phyloP scores from a whole-genome alignment of 345 rosid species.

The Psidium friedrichsthalianum region DNA sequence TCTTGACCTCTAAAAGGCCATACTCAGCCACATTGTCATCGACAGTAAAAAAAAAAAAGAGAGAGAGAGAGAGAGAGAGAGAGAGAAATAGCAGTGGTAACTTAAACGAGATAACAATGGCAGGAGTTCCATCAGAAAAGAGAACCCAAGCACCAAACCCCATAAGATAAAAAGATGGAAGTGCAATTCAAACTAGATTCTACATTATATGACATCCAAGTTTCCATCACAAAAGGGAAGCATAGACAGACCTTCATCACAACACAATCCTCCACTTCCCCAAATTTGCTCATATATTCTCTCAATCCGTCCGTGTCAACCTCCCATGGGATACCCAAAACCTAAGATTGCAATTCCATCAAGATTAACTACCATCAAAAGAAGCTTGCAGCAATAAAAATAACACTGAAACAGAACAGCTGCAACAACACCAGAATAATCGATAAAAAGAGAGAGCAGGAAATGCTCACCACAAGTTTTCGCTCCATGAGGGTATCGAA shows the following conservation, averaged over 20 bases:
- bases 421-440: neutral
- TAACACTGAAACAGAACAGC: neutral
- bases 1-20: neutral
- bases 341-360: slow-evolving; percentile 21
- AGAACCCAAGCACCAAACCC: neutral
- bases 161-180: neutral
- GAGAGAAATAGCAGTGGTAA: neutral
- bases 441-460: neutral
- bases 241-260: slow-evolving; percentile 75
- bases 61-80: too few species aligned
- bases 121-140: neutral
- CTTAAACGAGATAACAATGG: neutral
- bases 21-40: neutral
- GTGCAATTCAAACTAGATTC: neutral
- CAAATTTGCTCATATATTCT: slow-evolving; percentile 88
- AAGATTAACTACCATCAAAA: neutral
- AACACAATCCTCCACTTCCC: slow-evolving; percentile 92
- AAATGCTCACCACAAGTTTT: slow-evolving; percentile 15
- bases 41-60: neutral
- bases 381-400: neutral
- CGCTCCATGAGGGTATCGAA: slow-evolving; percentile 2
- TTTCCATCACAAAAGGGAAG: neutral
- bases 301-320: slow-evolving; percentile 87
- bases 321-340: slow-evolving; percentile 97
- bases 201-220: neutral